Evolutionary conservation across 2,329 filamentous ascomycete species (phyloP).

Genomic region (Arthrobotrys musiformis): DNA sequence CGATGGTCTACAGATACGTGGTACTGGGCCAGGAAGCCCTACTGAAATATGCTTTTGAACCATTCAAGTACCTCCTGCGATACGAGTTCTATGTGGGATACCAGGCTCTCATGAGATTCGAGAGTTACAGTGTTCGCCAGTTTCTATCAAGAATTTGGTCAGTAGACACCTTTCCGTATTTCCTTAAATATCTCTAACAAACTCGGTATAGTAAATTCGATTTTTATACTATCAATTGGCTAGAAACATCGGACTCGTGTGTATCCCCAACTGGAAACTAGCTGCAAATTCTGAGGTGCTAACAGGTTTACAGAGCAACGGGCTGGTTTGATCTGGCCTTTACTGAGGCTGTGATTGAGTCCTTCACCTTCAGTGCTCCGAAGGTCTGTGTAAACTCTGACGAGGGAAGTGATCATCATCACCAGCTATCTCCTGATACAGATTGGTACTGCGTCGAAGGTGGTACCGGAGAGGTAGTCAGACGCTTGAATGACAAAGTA

Average conservation of each 20-base stretch:
- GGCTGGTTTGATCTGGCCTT: neutral
- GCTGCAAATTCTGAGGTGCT: constrained; percentile 55
- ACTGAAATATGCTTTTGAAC: constrained; percentile 2
- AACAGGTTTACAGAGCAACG: neutral
- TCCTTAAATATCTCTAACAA: neutral
- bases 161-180: neutral
- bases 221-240: constrained; percentile 20
- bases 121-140: constrained; percentile 9
- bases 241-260: constrained; percentile 16
- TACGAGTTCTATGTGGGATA: constrained; percentile 14
- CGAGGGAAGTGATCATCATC: neutral
- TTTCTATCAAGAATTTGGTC: constrained; percentile 14
- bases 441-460: constrained; percentile 22
- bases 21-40: neutral
- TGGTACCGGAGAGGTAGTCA: neutral
- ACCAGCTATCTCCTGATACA: neutral
- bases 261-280: neutral
- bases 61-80: constrained; percentile 18
- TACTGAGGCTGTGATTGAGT: constrained; percentile 7
- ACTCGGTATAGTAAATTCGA: neutral
- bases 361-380: neutral
- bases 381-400: neutral
- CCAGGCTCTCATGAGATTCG: constrained; percentile 9
- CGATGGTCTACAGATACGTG: constrained; percentile 10
- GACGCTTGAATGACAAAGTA: constrained; percentile 1